Conservation (phyloP, 176 grass and related monocot genomes). For the Oryza punctata region DNA sequence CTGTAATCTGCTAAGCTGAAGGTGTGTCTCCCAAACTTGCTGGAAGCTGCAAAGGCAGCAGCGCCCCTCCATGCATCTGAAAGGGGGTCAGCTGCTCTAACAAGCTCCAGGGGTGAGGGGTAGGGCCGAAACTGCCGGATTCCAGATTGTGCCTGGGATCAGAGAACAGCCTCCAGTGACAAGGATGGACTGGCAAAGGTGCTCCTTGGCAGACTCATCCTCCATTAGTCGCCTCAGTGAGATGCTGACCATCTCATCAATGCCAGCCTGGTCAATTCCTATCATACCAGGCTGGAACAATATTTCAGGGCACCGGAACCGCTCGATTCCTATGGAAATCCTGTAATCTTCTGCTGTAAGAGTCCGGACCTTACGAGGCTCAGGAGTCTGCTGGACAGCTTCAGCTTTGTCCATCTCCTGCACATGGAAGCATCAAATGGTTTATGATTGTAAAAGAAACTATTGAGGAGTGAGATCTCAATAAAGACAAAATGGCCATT, state of each 20-base stretch:
- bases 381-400: conserved; percentile 43
- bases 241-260: conserved; percentile 81
- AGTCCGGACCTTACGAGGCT: conserved; percentile 49
- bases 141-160: conserved; percentile 76
- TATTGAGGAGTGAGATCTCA: background rate
- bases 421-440: background rate
- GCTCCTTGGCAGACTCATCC: conserved; percentile 64
- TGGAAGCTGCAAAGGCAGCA: conserved; percentile 59
- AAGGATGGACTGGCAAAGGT: conserved; percentile 74
- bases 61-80: conserved; percentile 92
- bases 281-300: conserved; percentile 87
- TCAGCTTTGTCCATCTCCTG: conserved; percentile 86
- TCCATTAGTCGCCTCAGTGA: conserved; percentile 68
- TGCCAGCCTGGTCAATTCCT: conserved; percentile 78
- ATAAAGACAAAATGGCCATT: conserved; percentile 21
- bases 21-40: conserved; percentile 57
- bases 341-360: conserved; percentile 79
- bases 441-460: background rate
- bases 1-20: conserved; percentile 84
- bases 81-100: conserved; percentile 63
- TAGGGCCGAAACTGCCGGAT: conserved; percentile 77
- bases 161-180: conserved; percentile 82
- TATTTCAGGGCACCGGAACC: conserved; percentile 81
- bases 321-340: conserved; percentile 69
- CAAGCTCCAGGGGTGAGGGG: conserved; percentile 65